A percentile compares a stretch with the other conserved stretches of the same genome.
These are phyloP conservation scores for Exophiala bonariae DNA, from an alignment of 2,329 filamentous ascomycete genomes.

Conservation along the genomic window DNA sequence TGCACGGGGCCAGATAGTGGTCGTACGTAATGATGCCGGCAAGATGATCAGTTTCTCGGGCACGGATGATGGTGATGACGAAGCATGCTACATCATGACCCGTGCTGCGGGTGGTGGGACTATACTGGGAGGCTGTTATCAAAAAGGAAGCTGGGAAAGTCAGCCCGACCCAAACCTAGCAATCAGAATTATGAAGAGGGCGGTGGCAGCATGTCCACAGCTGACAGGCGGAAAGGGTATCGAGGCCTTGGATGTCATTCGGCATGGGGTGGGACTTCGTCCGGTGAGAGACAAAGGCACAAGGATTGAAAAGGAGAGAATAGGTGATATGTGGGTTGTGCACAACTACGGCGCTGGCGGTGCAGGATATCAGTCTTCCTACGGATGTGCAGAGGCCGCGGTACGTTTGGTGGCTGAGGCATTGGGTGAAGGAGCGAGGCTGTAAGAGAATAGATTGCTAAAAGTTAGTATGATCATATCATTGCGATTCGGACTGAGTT, in stretches of 20 bases:
- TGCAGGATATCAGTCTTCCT: conserved; percentile 65
- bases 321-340: conserved; percentile 66
- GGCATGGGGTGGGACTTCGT: conserved; percentile 79
- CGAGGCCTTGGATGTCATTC: conserved; percentile 70
- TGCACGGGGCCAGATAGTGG: conserved; percentile 76
- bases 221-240: conserved; percentile 68
- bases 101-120: conserved; percentile 77
- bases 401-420: conserved; percentile 65
- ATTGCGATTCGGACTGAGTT: no score
- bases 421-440: conserved; percentile 28
- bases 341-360: conserved; percentile 59
- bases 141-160: conserved; percentile 75
- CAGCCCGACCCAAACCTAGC: conserved; percentile 77
- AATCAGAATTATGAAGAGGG: conserved; percentile 79
- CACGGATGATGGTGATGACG: conserved; percentile 70
- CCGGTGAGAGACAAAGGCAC: conserved; percentile 73
- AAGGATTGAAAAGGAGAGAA: conserved; percentile 70
- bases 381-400: conserved; percentile 68
- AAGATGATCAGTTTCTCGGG: conserved; percentile 71
- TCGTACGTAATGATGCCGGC: conserved; percentile 76
- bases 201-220: conserved; percentile 63
- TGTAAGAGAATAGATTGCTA: conserved; percentile 2
- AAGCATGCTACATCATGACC: conserved; percentile 79
- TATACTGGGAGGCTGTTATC: conserved; percentile 81
- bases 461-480: no score